Percentiles rank a stretch among this genome's conserved stretches.
phyloP scores from a whole-genome alignment of 176 grass and related monocot species.

The Microstegium vimineum region DNA sequence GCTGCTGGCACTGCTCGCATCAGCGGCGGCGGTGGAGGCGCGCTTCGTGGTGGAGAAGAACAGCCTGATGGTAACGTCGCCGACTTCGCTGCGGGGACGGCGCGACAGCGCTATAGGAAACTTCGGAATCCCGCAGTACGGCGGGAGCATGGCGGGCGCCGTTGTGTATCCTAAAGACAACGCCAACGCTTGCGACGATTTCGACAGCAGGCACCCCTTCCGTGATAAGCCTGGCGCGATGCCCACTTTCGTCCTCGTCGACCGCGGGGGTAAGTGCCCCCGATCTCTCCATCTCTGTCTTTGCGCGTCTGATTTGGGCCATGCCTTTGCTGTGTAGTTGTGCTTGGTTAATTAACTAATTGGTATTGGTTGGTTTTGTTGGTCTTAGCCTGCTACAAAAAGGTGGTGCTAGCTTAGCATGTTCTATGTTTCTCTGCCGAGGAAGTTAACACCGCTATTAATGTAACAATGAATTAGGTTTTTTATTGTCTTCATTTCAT shows the following conservation, averaged over 20 bases:
- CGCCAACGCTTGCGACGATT: slow-evolving; percentile 56
- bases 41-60: slow-evolving; percentile 99
- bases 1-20: slow-evolving; percentile 8
- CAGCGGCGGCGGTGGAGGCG: slow-evolving; percentile 30
- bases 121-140: slow-evolving; percentile 98
- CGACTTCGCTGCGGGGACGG: slow-evolving; percentile 56
- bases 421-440: not conserved
- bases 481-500: not conserved
- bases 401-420: slow-evolving; percentile 5
- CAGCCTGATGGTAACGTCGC: slow-evolving; percentile 87
- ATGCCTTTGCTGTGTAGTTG: not conserved
- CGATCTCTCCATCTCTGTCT: not conserved
- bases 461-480: not conserved
- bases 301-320: not conserved
- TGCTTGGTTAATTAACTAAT: not conserved
- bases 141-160: slow-evolving; percentile 86
- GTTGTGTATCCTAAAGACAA: slow-evolving; percentile 85
- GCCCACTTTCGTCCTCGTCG: slow-evolving; percentile 86
- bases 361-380: not conserved
- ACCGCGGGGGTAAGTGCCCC: slow-evolving; percentile 70
- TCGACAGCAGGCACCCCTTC: slow-evolving; percentile 47
- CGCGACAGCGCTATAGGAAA: slow-evolving; percentile 94
- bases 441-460: not conserved
- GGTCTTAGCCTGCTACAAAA: not conserved
- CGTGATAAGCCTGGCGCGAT: slow-evolving; percentile 72